phyloP scores from a whole-genome alignment of 176 grass and related monocot genomes.

The Triticum aestivum region IWGSC_CS_RefSeq_v2.1 NC_057809.1:150184757-150185256 shows the following conservation, averaged over 20 bases:
- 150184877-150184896: constrained; percentile 7
- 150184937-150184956: neutral
- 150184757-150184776: neutral
- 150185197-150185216: constrained; percentile 81
- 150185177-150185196: constrained; percentile 90
- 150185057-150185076: no score
- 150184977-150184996: neutral
- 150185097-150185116: neutral
- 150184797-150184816: neutral
- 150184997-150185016: neutral
- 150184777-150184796: constrained; percentile 1
- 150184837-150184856: neutral
- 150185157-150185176: constrained; percentile 50
- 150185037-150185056: no score
- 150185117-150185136: neutral
- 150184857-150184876: neutral
- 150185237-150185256: constrained; percentile 70
- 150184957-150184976: neutral
- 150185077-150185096: no score
- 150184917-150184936: neutral
- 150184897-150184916: neutral
- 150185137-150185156: neutral
- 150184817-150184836: neutral
- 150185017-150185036: no score
- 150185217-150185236: constrained; percentile 83